Evolutionary conservation across 371 early-diverging fungal species (phyloP).

Genomic region (Mortierella sp.): DNA sequence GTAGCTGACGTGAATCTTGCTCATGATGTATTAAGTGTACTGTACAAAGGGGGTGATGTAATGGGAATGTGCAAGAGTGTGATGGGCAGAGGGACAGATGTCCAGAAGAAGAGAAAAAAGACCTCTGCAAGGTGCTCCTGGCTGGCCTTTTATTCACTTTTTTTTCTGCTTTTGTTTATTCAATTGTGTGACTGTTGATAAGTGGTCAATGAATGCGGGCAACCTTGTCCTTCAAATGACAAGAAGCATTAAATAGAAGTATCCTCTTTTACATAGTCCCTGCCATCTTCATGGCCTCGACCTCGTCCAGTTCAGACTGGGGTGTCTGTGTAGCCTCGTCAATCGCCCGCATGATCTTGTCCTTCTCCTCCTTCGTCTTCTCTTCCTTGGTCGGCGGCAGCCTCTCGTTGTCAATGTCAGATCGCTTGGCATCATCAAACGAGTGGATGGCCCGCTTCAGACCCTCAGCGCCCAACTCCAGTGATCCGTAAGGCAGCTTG

Average conservation of each 20-base stretch:
- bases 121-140: background rate
- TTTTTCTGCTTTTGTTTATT: constrained; percentile 21
- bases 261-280: constrained; percentile 12
- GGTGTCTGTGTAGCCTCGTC: constrained; percentile 60
- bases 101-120: constrained; percentile 28
- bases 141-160: background rate
- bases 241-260: background rate
- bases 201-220: constrained; percentile 11
- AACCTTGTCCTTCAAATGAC: background rate
- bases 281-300: constrained; percentile 49
- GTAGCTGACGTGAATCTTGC: constrained; percentile 71
- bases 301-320: constrained; percentile 50
- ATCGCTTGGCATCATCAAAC: constrained; percentile 92
- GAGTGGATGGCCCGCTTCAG: constrained; percentile 89
- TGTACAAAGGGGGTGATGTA: background rate
- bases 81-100: constrained; percentile 31
- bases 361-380: constrained; percentile 58
- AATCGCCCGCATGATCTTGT: constrained; percentile 66
- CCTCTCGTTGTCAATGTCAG: constrained; percentile 93
- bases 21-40: constrained; percentile 23
- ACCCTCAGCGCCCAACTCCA: constrained; percentile 93
- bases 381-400: constrained; percentile 86
- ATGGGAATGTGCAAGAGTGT: constrained; percentile 5
- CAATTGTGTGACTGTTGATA: background rate
- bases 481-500: constrained; percentile 85